A percentile compares a stretch with the other conserved stretches of the same genome.
Evolutionary conservation across 345 rosid genomes (phyloP).

Genomic region (Euphorbia tirucalli): DNA sequence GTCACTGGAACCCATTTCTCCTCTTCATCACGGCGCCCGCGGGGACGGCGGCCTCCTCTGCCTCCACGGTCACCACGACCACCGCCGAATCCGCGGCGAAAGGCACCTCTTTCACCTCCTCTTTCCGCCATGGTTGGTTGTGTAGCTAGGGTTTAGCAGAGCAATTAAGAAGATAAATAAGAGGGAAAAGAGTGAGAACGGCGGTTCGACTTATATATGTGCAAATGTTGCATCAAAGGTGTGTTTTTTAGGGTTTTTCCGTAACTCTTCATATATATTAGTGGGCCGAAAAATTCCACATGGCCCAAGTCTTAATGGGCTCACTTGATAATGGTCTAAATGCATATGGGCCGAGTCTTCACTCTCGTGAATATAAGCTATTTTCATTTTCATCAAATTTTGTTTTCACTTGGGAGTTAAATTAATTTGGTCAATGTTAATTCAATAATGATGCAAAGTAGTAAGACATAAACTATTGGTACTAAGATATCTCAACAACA

Average conservation of each 20-base stretch:
- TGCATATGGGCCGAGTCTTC: background rate
- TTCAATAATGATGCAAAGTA: no score
- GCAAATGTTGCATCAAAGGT: background rate
- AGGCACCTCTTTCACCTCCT: conserved; percentile 65
- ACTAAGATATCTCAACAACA: no score
- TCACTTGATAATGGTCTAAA: background rate
- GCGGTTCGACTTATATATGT: background rate
- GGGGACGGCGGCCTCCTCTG: conserved; percentile 49
- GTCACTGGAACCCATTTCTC: conserved; percentile 89
- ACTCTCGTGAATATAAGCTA: no score
- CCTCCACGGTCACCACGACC: conserved; percentile 57
- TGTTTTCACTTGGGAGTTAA: no score
- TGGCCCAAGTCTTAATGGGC: background rate
- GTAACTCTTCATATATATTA: no score
- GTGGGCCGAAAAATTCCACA: background rate
- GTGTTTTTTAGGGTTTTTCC: conserved; percentile 2
- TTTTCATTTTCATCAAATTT: no score
- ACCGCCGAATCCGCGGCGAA: conserved; percentile 64
- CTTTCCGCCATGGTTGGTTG: conserved; percentile 55
- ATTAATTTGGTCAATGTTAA: no score
- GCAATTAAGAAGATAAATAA: background rate
- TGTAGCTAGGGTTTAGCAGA: conserved; percentile 3
- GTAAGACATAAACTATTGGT: no score
- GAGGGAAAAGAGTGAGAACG: background rate
- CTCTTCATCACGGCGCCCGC: conserved; percentile 63